Evolutionary conservation across 1,284 basidiomycete species (phyloP), one percentile per base, ranked within the genome.

Genomic region (Tylopilus sp.): DNA sequence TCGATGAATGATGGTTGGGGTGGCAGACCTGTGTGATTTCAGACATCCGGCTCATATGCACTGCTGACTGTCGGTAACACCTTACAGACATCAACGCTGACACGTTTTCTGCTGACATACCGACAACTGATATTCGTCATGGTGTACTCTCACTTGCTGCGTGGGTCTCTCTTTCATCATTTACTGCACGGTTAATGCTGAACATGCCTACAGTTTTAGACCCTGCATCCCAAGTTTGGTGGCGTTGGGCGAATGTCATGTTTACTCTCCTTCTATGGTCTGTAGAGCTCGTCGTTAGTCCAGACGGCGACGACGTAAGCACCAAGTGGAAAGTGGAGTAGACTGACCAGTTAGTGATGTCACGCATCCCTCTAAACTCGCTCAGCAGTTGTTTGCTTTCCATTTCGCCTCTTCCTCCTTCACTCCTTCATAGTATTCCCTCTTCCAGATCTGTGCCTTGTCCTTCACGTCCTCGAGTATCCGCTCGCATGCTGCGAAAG

Each of bases 371-470:
- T 49, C 51, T 38, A 37, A 41, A 51, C 49, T 34, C 26, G 18
- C 40, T 60, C 52, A 64, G 44, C 52, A 52, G 23, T 53, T 61
- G 44, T 90, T 91, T 48, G 75, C 77, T 68, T 91, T 91, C 89
- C 88, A 91, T 59, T 81, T 76, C 13, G 86, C 82, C 44, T 74
- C 74, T 41, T 74, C 75, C 33, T 82, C 80, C 45, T 66, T 66
- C 56, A 79, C 76, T 9, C 79, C 84, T 61, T 82, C 81, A 62
- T 93, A 93, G 59, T 82, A 88, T 64, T 95, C 92, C 59, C 85
- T 72, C 72, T 95, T 95, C 92, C 92, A 95, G 55, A 95, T 86
- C 64, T 90, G 90, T 29, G 79, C 89, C 57, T 81, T 84, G 52
- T 72, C 70, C 72, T 96, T 96, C 49, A 94, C 82, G 50, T 86